Conservation (phyloP, 495 filamentous ascomycete genomes). For the Aspergillus kassunensis region DNA sequence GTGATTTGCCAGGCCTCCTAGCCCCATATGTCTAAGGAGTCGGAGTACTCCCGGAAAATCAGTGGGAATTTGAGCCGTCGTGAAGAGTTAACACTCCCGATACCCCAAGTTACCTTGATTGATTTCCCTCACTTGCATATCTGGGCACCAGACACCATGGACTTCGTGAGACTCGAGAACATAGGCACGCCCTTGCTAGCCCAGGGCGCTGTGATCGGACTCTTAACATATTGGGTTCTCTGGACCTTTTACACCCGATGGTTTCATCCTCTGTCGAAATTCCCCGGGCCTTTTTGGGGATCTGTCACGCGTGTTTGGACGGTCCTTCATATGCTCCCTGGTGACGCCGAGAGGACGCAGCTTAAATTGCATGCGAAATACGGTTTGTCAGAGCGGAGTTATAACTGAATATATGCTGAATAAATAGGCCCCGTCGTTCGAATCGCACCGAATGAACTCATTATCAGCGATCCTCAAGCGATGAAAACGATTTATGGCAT, state of each 20-base stretch:
- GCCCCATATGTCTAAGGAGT: too few species aligned
- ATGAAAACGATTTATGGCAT: slow-evolving; percentile 28
- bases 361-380: slow-evolving; percentile 10
- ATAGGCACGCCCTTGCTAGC: background rate
- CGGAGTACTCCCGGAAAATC: too few species aligned
- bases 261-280: slow-evolving; percentile 15
- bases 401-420: too few species aligned
- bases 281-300: slow-evolving; percentile 16
- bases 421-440: slow-evolving; percentile 25
- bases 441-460: slow-evolving; percentile 30
- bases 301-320: slow-evolving; percentile 16
- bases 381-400: background rate
- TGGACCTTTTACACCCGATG: slow-evolving; percentile 19
- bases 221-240: slow-evolving; percentile 8
- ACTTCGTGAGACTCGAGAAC: too few species aligned
- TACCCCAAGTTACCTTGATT: too few species aligned
- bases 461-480: slow-evolving; percentile 22
- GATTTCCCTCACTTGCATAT: too few species aligned
- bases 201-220: background rate
- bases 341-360: slow-evolving; percentile 14
- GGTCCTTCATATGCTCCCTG: slow-evolving; percentile 8
- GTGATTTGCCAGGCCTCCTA: too few species aligned
- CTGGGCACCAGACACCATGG: too few species aligned
- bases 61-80: too few species aligned
- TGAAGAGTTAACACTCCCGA: too few species aligned